These are phyloP conservation scores for Skeletonema grethae DNA, from an alignment of 108 stramenopile species.

Conservation along the genomic window DNA sequence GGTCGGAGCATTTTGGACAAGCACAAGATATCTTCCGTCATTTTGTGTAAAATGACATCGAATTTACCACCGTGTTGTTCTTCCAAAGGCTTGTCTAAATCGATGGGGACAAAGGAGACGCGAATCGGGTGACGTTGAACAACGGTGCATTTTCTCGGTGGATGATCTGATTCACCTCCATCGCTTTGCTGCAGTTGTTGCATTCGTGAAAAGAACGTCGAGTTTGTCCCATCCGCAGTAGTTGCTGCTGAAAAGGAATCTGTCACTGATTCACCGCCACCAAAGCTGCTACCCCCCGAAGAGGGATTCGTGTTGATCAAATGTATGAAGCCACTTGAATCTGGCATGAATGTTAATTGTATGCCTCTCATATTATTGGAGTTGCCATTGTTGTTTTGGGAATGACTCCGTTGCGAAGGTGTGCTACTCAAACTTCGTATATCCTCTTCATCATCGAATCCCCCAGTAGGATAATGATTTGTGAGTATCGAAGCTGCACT, in stretches of 20 bases:
- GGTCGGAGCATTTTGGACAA: conserved; percentile 48
- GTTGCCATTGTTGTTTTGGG: not conserved
- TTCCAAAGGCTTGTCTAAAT: conserved; percentile 74
- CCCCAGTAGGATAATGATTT: not conserved
- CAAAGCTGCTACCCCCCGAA: not conserved
- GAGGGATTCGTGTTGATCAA: conserved; percentile 16
- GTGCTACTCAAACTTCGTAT: conserved; percentile 41
- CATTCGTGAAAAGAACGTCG: conserved; percentile 5
- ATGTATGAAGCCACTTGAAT: conserved; percentile 32
- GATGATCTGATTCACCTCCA: not conserved
- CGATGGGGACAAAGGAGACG: conserved; percentile 82
- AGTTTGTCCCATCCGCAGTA: not conserved
- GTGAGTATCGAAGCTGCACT: conserved; percentile 9
- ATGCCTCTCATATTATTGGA: conserved; percentile 13
- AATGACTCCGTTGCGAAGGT: conserved; percentile 32
- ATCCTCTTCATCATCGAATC: conserved; percentile 34
- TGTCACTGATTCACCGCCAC: conserved; percentile 6
- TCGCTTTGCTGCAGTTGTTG: not conserved
- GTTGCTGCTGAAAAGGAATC: not conserved
- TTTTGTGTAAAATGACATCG: conserved; percentile 84
- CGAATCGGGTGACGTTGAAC: conserved; percentile 53
- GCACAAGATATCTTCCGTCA: conserved; percentile 86
- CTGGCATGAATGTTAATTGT: conserved; percentile 43
- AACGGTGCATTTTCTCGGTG: not conserved
- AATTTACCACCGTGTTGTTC: conserved; percentile 85